phyloP scores from a whole-genome alignment of 2,329 filamentous ascomycete species.

The Tolypocladium cylindrosporum region DNA sequence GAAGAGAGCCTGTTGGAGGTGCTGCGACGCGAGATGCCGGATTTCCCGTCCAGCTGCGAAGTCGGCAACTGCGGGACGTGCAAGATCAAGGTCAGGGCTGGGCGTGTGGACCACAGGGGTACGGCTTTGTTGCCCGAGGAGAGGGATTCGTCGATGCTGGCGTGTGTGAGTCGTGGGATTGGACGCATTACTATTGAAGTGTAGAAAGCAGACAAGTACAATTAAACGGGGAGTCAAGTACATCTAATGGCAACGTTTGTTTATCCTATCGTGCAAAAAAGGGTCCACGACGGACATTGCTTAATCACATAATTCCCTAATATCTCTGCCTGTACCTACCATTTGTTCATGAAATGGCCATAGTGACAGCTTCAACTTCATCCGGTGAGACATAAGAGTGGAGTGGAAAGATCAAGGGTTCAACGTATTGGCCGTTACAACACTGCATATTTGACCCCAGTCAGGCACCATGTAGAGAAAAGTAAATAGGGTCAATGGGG shows the following conservation, averaged over 20 bases:
- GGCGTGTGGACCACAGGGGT: constrained; percentile 38
- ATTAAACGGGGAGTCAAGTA: not conserved
- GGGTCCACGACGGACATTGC: too few species aligned
- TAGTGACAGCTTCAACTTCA: too few species aligned
- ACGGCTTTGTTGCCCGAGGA: constrained; percentile 35
- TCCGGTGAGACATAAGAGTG: too few species aligned
- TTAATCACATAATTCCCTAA: too few species aligned
- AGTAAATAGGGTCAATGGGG: too few species aligned
- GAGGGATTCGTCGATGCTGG: constrained; percentile 32
- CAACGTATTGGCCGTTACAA: too few species aligned
- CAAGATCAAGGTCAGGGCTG: constrained; percentile 29
- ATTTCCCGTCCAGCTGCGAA: constrained; percentile 38
- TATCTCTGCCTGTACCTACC: too few species aligned
- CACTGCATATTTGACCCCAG: not conserved
- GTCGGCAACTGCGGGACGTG: constrained; percentile 47
- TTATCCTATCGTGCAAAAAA: too few species aligned
- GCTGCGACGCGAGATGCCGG: constrained; percentile 30
- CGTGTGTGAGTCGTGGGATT: constrained; percentile 42
- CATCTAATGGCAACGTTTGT: too few species aligned
- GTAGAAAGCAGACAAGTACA: constrained; percentile 8
- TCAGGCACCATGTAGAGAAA: too few species aligned
- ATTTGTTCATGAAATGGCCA: too few species aligned
- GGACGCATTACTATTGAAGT: constrained; percentile 39
- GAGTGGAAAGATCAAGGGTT: too few species aligned
- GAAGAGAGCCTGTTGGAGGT: constrained; percentile 42